A percentile compares a stretch with the other conserved stretches of the same genome.
phyloP scores from a whole-genome alignment of 1,139 yeast genomes.

The Yamadazyma taylorii region DNA sequence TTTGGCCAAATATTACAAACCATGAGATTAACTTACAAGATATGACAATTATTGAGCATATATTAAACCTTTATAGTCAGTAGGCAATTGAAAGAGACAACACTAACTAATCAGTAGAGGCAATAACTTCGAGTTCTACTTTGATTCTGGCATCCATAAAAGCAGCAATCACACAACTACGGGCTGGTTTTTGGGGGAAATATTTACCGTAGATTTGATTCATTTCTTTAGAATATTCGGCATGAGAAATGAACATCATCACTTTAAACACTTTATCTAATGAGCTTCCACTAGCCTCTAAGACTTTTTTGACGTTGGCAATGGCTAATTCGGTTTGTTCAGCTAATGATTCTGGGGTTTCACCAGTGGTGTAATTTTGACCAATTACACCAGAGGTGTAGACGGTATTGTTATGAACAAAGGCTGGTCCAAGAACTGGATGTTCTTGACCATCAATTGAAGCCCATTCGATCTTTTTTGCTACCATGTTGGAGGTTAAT shows the following conservation, averaged over 20 bases:
- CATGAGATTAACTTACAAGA: no score
- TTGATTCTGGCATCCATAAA: conserved; percentile 38
- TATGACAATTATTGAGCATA: no score
- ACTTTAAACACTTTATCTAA: conserved; percentile 53
- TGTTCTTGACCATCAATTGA: conserved; percentile 38
- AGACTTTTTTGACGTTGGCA: conserved; percentile 41
- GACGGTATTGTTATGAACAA: conserved; percentile 48
- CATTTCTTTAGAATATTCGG: conserved; percentile 43
- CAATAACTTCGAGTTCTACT: conserved; percentile 38
- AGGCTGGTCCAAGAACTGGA: conserved; percentile 47
- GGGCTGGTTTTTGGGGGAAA: conserved; percentile 52
- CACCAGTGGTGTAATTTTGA: conserved; percentile 32
- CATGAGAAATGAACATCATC: conserved; percentile 48
- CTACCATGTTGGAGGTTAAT: no score
- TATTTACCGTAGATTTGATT: conserved; percentile 48
- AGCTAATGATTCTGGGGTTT: conserved; percentile 38
- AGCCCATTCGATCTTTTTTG: conserved; percentile 39
- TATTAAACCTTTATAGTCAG: background rate
- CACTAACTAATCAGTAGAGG: conserved; percentile 22
- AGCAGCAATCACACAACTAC: conserved; percentile 50
- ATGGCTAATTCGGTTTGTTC: conserved; percentile 50
- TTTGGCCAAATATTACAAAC: no score
- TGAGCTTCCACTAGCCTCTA: conserved; percentile 50
- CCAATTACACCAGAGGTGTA: conserved; percentile 48
- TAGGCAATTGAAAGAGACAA: no score